These are phyloP conservation scores for Lactarius hatsudake DNA, from an alignment of 768 basidiomycete species.

Conservation along the genomic window DNA sequence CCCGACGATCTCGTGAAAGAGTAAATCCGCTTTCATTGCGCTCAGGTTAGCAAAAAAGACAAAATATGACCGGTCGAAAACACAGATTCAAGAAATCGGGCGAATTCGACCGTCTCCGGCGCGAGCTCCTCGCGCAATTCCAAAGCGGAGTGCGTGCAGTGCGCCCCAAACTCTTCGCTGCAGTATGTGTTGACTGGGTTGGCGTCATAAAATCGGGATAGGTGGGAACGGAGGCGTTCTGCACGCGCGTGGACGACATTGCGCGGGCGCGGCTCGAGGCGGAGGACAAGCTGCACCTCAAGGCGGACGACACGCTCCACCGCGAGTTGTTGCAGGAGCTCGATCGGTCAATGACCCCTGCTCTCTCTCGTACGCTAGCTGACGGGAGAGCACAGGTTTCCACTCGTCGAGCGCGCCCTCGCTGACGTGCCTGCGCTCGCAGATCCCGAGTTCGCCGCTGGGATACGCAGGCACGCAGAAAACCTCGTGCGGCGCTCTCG, in stretches of 20 bases:
- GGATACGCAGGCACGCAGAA: constrained; percentile 21
- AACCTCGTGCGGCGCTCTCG: constrained; percentile 15
- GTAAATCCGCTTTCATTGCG: constrained; percentile 2
- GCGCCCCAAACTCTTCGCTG: background rate
- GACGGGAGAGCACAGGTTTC: constrained; percentile 2
- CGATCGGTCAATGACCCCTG: constrained; percentile 46
- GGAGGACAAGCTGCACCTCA: constrained; percentile 49
- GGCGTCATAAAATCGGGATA: constrained; percentile 28
- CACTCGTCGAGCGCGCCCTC: constrained; percentile 23
- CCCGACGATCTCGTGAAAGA: constrained; percentile 24
- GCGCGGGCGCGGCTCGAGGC: constrained; percentile 49
- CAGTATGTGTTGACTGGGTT: background rate
- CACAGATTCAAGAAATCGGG: constrained; percentile 72
- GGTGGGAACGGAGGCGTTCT: constrained; percentile 49
- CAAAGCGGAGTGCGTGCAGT: constrained; percentile 55
- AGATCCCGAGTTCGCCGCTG: constrained; percentile 18
- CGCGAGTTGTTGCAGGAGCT: constrained; percentile 65
- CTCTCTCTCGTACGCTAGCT: too few species aligned
- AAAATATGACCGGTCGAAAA: background rate
- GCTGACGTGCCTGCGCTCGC: constrained; percentile 24
- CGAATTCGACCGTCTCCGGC: constrained; percentile 67
- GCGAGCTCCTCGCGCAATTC: constrained; percentile 58
- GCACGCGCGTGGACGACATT: constrained; percentile 54
- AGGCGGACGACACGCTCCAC: constrained; percentile 48
- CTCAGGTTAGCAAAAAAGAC: background rate